Evolutionary conservation across 2,329 filamentous ascomycete species (phyloP), one percentile per base, ranked within the genome.

Genomic region (Phyllosticta ampelicida): DNA sequence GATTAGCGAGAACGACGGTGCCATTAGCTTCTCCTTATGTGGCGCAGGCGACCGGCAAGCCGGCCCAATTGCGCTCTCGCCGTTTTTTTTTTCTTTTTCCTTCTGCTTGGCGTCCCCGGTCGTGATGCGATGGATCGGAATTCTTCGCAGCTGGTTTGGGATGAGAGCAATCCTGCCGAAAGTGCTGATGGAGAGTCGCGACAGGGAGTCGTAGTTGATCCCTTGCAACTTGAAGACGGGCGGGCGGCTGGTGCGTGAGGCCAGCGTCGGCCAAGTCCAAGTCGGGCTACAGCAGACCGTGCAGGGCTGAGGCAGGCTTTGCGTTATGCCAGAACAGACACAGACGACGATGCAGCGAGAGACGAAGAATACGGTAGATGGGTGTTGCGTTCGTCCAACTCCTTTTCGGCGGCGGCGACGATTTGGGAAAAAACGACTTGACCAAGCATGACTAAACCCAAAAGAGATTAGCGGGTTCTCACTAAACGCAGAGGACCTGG

Each of bases 351-450:
- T 44, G 30, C n/a, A 5, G 11, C 1, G 30, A 16, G 5, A 44
- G 2, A 44, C 11, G 11, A 16, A n/a, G 13, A 44, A n/a, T 11
- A 16, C 5, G 3, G 4, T 16, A 5, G 5, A 16, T 3, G n/a
- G 36, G 13, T n/a, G 36, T 44, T 44, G 36, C 11, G 44, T 54
- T 50, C 54, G 36, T 44, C 55, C 49, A 51, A 21, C 21, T 21
- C 21, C 50, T 58, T 28, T 48, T 58, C 36, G 48, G 26, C 51
- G 44, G 19, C 21, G 49, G 49, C 50, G 51, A 58, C 56, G 56
- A 30, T 54, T 58, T 51, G 56, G 56, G 56, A 51, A 58, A 18
- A 49, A 28, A 52, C 56, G 52, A 58, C 44, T 44, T 44, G 36
- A 44, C 36, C 36, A 44, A 44, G 36, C 36, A 4, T n/a, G 36